Conservation (phyloP, 108 stramenopile species). For the Schizochytrium sp. region DNA sequence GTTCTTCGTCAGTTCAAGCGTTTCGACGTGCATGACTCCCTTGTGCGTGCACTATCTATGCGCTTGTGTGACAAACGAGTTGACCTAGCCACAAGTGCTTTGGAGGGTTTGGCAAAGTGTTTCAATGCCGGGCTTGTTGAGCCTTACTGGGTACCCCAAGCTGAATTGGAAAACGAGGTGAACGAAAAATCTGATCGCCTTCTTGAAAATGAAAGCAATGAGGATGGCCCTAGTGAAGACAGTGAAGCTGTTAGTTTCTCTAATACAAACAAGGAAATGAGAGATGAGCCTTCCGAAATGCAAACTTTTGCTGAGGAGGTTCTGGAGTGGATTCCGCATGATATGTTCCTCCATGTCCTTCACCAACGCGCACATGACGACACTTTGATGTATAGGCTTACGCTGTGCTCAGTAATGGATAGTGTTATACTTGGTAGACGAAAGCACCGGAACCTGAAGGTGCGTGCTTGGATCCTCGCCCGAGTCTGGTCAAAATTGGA, state of each 20-base stretch:
- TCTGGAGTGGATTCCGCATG: slow-evolving; percentile 19
- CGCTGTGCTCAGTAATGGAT: background rate
- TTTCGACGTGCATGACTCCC: background rate
- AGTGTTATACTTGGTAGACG: background rate
- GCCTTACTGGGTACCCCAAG: slow-evolving; percentile 39
- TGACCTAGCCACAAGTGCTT: slow-evolving; percentile 9
- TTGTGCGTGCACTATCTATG: background rate
- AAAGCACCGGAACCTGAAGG: background rate
- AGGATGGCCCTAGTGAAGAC: background rate
- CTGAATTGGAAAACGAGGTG: background rate
- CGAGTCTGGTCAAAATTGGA: background rate
- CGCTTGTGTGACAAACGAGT: background rate
- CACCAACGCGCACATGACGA: background rate
- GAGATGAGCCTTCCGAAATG: background rate
- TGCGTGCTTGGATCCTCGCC: background rate
- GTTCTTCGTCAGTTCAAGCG: slow-evolving; percentile 29
- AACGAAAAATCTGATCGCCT: background rate
- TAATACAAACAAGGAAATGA: background rate
- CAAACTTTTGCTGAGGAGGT: background rate
- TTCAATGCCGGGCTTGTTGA: slow-evolving; percentile 10
- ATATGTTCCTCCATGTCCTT: slow-evolving; percentile 3
- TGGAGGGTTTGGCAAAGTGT: slow-evolving; percentile 4
- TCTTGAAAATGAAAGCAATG: background rate
- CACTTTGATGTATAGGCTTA: background rate
- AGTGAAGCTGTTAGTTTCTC: background rate